A percentile compares a stretch with the other conserved stretches of the same genome.
Evolutionary conservation across 2,329 filamentous ascomycete species (phyloP).

Genomic region (Calonectria crousiana): DNA sequence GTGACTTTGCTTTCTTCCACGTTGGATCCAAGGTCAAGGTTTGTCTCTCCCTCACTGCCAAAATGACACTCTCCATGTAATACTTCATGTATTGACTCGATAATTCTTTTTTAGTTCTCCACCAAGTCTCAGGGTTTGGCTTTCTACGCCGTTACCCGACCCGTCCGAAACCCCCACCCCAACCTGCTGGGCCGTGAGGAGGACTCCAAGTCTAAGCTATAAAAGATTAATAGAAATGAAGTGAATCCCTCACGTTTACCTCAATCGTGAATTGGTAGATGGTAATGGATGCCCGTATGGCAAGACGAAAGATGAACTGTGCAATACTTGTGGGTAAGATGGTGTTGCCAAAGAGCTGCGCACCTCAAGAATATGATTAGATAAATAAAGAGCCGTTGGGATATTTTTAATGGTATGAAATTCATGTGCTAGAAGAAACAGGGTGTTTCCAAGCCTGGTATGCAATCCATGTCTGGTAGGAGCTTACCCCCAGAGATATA

Average conservation of each 20-base stretch:
- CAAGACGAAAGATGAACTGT: not conserved
- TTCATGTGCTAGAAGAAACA: not conserved
- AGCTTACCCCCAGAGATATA: no score
- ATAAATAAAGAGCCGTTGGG: not conserved
- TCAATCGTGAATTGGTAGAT: not conserved
- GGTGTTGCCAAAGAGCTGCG: not conserved
- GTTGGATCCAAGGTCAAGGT: conserved; percentile 43
- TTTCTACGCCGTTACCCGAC: conserved; percentile 42
- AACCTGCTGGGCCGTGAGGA: conserved; percentile 40
- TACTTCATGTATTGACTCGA: not conserved
- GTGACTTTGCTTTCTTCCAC: conserved; percentile 43
- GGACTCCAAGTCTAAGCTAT: conserved; percentile 36
- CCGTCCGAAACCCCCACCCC: conserved; percentile 37
- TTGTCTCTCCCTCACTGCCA: not conserved
- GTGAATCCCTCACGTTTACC: not conserved
- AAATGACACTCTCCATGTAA: not conserved
- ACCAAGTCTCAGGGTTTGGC: conserved; percentile 41
- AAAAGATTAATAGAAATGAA: not conserved
- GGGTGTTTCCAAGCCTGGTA: not conserved
- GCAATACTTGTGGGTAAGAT: not conserved
- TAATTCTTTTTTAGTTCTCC: conserved; percentile 35
- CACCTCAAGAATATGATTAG: not conserved
- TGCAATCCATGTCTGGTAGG: no score
- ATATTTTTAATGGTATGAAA: not conserved
- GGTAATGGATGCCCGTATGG: not conserved